A percentile compares a stretch with the other conserved stretches of the same genome.
These are phyloP conservation scores for Xerocomus nothofagi DNA, from an alignment of 1,284 basidiomycete genomes.

Conservation along the genomic window DNA sequence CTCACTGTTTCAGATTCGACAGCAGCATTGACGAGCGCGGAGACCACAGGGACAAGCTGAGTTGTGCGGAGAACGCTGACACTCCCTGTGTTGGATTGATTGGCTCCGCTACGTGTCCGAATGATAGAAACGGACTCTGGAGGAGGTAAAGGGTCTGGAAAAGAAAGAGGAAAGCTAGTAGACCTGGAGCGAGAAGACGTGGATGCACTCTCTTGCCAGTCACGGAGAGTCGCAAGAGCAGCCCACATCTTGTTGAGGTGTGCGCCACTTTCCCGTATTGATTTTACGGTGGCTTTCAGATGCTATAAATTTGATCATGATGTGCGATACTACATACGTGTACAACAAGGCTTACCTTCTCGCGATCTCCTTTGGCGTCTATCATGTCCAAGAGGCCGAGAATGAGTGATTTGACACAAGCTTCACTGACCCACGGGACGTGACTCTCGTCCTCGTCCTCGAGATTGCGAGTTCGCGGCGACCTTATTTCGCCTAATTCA, in stretches of 20 bases:
- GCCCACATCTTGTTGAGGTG: conserved; percentile 64
- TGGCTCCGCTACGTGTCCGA: conserved; percentile 32
- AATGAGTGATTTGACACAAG: conserved; percentile 59
- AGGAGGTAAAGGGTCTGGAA: conserved; percentile 58
- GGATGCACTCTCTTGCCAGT: conserved; percentile 27
- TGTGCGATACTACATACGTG: conserved; percentile 1
- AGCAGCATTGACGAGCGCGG: conserved; percentile 53
- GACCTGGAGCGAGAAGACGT: conserved; percentile 23
- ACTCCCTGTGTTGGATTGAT: conserved; percentile 41
- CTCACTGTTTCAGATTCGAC: conserved; percentile 49
- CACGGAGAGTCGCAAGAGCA: conserved; percentile 49
- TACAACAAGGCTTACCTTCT: conserved; percentile 36
- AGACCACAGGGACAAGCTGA: conserved; percentile 66
- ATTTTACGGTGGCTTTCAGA: conserved; percentile 48
- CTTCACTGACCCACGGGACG: conserved; percentile 60
- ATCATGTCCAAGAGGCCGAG: conserved; percentile 58
- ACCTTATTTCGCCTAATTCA: conserved; percentile 62
- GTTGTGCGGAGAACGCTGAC: conserved; percentile 48
- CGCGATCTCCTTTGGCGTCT: conserved; percentile 43
- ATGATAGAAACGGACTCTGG: conserved; percentile 35
- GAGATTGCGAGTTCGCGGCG: conserved; percentile 36
- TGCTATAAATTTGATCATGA: conserved; percentile 32
- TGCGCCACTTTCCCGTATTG: conserved; percentile 50
- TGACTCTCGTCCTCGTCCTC: conserved; percentile 43
- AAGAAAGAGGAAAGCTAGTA: conserved; percentile 31